Percentiles rank a stretch among this genome's conserved stretches.
phyloP scores from a whole-genome alignment of 2,329 filamentous ascomycete genomes.

The Arachnopeziza araneosa region DNA sequence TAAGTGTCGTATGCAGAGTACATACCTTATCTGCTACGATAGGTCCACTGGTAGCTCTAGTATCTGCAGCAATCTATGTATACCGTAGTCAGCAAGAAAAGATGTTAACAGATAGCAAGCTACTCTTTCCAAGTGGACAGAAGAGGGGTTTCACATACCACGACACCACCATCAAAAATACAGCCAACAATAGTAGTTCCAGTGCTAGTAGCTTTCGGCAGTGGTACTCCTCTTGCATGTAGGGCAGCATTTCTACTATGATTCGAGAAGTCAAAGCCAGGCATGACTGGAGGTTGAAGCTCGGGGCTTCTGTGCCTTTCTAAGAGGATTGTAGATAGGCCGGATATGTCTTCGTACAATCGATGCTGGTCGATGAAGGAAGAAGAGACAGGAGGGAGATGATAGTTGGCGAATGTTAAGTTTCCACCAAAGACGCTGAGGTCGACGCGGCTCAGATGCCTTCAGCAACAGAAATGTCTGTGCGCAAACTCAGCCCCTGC shows the following conservation, averaged over 20 bases:
- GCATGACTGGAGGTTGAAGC: constrained; percentile 56
- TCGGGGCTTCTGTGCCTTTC: constrained; percentile 6
- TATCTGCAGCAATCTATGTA: constrained; percentile 87
- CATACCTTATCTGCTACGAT: constrained; percentile 95
- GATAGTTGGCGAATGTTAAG: no score
- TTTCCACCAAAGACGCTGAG: neutral
- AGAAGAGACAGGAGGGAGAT: no score
- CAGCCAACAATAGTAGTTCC: constrained; percentile 98
- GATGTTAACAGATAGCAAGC: neutral
- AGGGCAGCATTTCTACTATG: constrained; percentile 98
- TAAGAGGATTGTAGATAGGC: neutral
- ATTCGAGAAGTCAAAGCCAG: constrained; percentile 99
- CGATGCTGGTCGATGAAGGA: no score
- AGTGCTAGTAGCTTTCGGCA: constrained; percentile 96
- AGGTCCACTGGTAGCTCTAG: constrained; percentile 90
- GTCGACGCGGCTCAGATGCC: neutral
- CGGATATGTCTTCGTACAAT: neutral
- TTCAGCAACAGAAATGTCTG: neutral
- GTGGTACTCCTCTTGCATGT: constrained; percentile 85
- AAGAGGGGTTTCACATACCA: constrained; percentile 52
- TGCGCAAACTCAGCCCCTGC: no score
- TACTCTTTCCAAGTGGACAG: neutral
- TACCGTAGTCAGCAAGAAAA: constrained; percentile 15
- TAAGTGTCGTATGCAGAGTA: neutral
- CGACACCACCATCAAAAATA: constrained; percentile 92